Percentiles rank a stretch among this genome's conserved stretches.
Conservation (phyloP, 2,329 filamentous ascomycete species). For the Raffaelea albimanens region DNA sequence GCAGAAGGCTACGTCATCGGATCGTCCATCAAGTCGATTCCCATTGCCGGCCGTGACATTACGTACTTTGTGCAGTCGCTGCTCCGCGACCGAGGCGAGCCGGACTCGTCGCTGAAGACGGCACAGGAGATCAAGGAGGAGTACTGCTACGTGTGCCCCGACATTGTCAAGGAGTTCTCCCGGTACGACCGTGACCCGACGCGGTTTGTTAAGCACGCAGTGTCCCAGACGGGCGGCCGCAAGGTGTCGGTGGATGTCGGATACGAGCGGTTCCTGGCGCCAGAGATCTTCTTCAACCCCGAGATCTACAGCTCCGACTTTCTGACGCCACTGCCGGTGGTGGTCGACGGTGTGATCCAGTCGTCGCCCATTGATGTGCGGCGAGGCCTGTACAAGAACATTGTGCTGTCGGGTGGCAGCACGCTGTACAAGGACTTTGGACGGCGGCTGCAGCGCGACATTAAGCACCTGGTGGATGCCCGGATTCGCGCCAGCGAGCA, state of each 20-base stretch:
- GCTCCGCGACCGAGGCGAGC: constrained; percentile 89
- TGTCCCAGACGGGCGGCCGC: constrained; percentile 76
- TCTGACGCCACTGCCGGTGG: constrained; percentile 83
- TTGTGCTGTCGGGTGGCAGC: constrained; percentile 92
- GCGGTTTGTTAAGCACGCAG: constrained; percentile 82
- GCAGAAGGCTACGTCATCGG: constrained; percentile 98
- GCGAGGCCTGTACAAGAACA: constrained; percentile 98
- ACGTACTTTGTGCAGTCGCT: constrained; percentile 98
- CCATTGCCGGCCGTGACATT: constrained; percentile 94
- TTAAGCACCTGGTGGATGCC: constrained; percentile 88
- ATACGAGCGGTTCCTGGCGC: constrained; percentile 95
- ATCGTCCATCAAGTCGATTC: constrained; percentile 97
- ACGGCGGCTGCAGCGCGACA: constrained; percentile 88
- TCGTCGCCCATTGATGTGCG: constrained; percentile 96
- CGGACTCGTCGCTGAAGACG: constrained; percentile 93
- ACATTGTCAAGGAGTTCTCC: constrained; percentile 97
- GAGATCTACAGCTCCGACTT: constrained; percentile 99
- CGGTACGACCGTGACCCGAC: constrained; percentile 89
- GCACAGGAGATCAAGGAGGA: constrained; percentile 98
- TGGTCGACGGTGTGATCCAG: constrained; percentile 95
- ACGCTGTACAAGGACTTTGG: constrained; percentile 99
- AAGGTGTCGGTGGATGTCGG: constrained; percentile 84
- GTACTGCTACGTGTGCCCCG: constrained; percentile 95
- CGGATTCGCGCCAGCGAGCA: constrained; percentile 88
- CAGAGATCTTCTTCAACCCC: constrained; percentile 99